Conservation (phyloP, 495 filamentous ascomycete species). For the Cercophora samala region DNA sequence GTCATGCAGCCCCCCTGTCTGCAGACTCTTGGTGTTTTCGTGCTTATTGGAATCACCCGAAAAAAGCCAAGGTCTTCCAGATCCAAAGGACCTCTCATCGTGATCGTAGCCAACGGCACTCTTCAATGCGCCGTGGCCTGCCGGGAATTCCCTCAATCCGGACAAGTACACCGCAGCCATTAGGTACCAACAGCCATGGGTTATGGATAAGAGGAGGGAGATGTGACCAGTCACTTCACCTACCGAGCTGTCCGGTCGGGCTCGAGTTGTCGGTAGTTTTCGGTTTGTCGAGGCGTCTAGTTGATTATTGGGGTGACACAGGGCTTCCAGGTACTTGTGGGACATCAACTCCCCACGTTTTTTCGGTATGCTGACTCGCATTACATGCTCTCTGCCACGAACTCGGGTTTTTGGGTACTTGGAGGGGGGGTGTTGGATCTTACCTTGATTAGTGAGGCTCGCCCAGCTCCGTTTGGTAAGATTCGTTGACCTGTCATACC, state of each 20-base stretch:
- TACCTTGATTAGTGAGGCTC: background rate
- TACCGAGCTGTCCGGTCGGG: background rate
- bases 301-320: background rate
- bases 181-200: background rate
- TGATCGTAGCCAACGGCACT: background rate
- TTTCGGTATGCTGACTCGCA: background rate
- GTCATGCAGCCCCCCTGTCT: constrained; percentile 17
- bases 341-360: background rate
- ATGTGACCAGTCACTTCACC: background rate
- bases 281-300: background rate
- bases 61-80: background rate
- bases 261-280: constrained; percentile 1
- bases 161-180: background rate
- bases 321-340: background rate
- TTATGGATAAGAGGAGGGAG: background rate
- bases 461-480: background rate
- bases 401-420: background rate
- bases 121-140: background rate
- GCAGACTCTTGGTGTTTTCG: constrained; percentile 9
- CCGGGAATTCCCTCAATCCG: background rate
- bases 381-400: background rate
- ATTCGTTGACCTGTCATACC: background rate
- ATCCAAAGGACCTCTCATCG: background rate
- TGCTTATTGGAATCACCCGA: constrained; percentile 14
- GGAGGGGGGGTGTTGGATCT: background rate